Conservation (phyloP, 768 basidiomycete genomes). For the Thelephora aurantiotincta region DNA sequence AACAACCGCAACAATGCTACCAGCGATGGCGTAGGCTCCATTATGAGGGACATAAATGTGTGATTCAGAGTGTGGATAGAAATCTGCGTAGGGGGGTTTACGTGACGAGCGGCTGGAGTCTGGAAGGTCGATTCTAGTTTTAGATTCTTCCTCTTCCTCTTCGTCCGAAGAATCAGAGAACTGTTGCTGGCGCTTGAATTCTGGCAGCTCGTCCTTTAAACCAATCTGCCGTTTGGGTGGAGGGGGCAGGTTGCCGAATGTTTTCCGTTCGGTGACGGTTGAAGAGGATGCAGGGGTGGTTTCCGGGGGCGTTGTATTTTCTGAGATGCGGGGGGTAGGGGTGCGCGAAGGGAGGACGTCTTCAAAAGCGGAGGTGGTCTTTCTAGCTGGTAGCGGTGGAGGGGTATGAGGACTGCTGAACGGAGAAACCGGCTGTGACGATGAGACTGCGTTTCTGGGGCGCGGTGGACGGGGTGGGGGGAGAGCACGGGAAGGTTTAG, state of each 20-base stretch:
- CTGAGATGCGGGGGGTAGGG: conserved; percentile 4
- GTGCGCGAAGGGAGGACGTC: conserved; percentile 6
- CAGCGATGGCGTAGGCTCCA: conserved; percentile 41
- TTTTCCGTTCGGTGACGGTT: conserved; percentile 12
- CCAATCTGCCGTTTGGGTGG: conserved; percentile 67
- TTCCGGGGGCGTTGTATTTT: conserved; percentile 1
- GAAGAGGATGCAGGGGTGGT: not conserved
- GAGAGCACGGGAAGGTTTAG: conserved; percentile 4
- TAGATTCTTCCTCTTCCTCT: conserved; percentile 44
- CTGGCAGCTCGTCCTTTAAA: conserved; percentile 55
- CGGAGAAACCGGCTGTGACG: conserved; percentile 7
- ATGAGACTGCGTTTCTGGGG: conserved; percentile 5
- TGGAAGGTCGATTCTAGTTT: conserved; percentile 40
- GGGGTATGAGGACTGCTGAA: conserved; percentile 11
- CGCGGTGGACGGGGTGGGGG: conserved; percentile 13
- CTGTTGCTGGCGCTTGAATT: conserved; percentile 31
- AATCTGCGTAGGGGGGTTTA: conserved; percentile 23
- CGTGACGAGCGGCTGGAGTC: conserved; percentile 60
- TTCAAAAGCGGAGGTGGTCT: conserved; percentile 5
- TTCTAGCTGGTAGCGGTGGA: conserved; percentile 22
- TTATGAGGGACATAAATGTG: conserved; percentile 43
- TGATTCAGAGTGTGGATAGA: conserved; percentile 24
- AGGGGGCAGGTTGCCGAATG: conserved; percentile 29
- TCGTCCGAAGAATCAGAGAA: conserved; percentile 28
- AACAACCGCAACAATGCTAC: conserved; percentile 42